Percentiles rank a stretch among this genome's conserved stretches.
Evolutionary conservation across 306 rosid genomes (phyloP).

Genomic region (Gastrolobium bilobum): DNA sequence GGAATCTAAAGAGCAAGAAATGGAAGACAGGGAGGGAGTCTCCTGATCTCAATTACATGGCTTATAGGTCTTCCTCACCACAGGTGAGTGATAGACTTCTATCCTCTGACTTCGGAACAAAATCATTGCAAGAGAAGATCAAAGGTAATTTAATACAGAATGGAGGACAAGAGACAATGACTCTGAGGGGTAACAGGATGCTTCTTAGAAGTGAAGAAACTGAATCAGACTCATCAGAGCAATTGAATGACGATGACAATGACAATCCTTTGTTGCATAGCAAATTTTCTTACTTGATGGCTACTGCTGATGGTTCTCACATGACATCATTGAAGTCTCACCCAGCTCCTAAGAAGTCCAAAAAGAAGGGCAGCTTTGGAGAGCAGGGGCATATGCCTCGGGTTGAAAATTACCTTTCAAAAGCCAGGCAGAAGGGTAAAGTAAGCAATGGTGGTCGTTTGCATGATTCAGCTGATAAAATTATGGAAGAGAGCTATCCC

Average conservation of each 20-base stretch:
- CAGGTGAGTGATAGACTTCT: slow-evolving; percentile 69
- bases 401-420: slow-evolving; percentile 63
- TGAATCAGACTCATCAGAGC: slow-evolving; percentile 96
- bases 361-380: slow-evolving; percentile 58
- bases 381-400: slow-evolving; percentile 62
- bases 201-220: slow-evolving; percentile 79
- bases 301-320: slow-evolving; percentile 67
- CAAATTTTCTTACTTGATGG: slow-evolving; percentile 74
- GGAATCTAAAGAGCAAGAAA: slow-evolving; percentile 73
- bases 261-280: slow-evolving; percentile 62
- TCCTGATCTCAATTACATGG: slow-evolving; percentile 69
- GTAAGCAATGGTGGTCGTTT: slow-evolving; percentile 58
- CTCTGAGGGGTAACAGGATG: slow-evolving; percentile 60
- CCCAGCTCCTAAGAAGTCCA: slow-evolving; percentile 67
- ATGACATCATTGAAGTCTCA: slow-evolving; percentile 62
- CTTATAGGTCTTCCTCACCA: slow-evolving; percentile 82
- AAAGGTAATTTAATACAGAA: slow-evolving; percentile 66
- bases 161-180: slow-evolving; percentile 61
- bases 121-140: slow-evolving; percentile 64
- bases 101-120: slow-evolving; percentile 70
- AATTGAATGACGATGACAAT: slow-evolving; percentile 82
- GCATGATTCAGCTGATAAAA: slow-evolving; percentile 55
- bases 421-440: slow-evolving; percentile 81
- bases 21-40: slow-evolving; percentile 80
- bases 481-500: slow-evolving; percentile 63